These are phyloP conservation scores for Claviceps sp. DNA, from an alignment of 2,329 filamentous ascomycete species.

Conservation along the genomic window DNA sequence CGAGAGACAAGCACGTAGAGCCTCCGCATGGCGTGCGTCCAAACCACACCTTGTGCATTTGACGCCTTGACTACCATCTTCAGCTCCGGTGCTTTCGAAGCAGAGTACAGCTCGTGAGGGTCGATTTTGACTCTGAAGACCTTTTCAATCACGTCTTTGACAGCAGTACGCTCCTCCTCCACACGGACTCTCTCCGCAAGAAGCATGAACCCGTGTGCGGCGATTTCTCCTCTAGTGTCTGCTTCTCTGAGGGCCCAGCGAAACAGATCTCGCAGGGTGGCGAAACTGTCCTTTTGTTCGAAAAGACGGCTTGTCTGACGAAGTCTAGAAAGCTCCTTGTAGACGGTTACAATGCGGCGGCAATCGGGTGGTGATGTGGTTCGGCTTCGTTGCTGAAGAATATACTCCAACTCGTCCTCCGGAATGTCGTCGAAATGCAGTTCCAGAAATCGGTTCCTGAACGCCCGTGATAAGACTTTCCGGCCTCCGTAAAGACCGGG, in stretches of 20 bases:
- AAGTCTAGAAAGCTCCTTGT: constrained; percentile 79
- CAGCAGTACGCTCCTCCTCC: constrained; percentile 66
- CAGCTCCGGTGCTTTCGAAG: constrained; percentile 42
- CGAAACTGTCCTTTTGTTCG: constrained; percentile 95
- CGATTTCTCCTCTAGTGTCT: constrained; percentile 77
- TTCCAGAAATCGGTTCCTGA: constrained; percentile 93
- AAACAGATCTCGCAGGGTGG: constrained; percentile 89
- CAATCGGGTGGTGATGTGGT: constrained; percentile 85
- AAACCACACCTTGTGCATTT: constrained; percentile 60
- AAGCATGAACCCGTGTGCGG: constrained; percentile 89
- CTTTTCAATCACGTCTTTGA: constrained; percentile 78
- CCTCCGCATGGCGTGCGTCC: constrained; percentile 89
- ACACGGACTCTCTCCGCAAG: constrained; percentile 91
- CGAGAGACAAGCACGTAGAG: constrained; percentile 80
- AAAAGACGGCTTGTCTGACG: constrained; percentile 86
- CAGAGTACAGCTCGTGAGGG: constrained; percentile 57
- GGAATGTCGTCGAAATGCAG: constrained; percentile 97
- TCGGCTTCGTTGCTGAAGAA: constrained; percentile 75
- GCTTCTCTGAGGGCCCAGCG: constrained; percentile 82
- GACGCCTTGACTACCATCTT: constrained; percentile 29
- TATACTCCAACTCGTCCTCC: constrained; percentile 82
- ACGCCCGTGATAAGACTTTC: constrained; percentile 85
- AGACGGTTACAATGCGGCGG: constrained; percentile 79
- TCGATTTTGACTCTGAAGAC: constrained; percentile 82
- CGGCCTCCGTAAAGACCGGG: constrained; percentile 89